These are phyloP conservation scores for Pichiaceae sp. DNA, from an alignment of 1,139 yeast genomes.

Conservation along the genomic window DNA sequence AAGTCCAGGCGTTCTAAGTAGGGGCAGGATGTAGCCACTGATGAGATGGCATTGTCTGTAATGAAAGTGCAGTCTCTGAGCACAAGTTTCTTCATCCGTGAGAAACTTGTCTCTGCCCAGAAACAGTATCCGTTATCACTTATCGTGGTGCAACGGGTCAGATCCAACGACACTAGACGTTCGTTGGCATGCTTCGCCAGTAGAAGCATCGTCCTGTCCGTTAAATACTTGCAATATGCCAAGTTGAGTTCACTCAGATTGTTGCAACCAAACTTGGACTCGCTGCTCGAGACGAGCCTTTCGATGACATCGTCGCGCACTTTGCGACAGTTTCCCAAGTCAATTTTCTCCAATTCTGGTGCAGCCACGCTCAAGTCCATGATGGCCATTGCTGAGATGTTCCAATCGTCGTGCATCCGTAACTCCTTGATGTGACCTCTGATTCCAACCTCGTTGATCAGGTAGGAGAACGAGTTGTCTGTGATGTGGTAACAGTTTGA, in stretches of 20 bases:
- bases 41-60: conserved; percentile 55
- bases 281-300: conserved; percentile 42
- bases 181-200: conserved; percentile 51
- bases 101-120: conserved; percentile 52
- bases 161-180: conserved; percentile 47
- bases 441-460: conserved; percentile 65
- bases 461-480: conserved; percentile 62
- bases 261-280: conserved; percentile 41
- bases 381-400: conserved; percentile 69
- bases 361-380: conserved; percentile 71
- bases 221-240: conserved; percentile 67
- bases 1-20: conserved; percentile 48
- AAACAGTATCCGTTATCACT: conserved; percentile 65
- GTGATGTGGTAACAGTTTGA: conserved; percentile 72
- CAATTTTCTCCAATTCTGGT: conserved; percentile 46
- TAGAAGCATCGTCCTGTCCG: conserved; percentile 60
- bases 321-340: conserved; percentile 64
- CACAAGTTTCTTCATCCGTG: conserved; percentile 42
- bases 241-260: conserved; percentile 44
- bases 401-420: conserved; percentile 68
- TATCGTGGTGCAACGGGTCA: conserved; percentile 70
- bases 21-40: conserved; percentile 55
- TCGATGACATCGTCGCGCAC: conserved; percentile 66
- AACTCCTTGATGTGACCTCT: conserved; percentile 47
- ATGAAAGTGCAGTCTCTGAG: conserved; percentile 68